phyloP scores from a whole-genome alignment of 2,329 filamentous ascomycete genomes.

The Neoarthrinium moseri region DNA sequence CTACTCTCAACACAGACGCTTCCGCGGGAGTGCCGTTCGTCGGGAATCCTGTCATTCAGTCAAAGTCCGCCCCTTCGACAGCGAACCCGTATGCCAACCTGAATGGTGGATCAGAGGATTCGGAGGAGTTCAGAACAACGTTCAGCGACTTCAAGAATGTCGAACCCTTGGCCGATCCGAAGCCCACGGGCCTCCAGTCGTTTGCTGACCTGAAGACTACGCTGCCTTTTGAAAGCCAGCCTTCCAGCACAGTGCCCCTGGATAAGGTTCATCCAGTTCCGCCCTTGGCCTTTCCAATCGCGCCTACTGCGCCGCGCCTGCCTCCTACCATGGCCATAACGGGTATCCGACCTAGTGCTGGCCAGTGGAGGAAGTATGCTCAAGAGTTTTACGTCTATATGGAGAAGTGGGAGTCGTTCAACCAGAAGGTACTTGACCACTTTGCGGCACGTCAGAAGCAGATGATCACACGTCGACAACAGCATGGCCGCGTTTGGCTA shows the following conservation, averaged over 20 bases:
- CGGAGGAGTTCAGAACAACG: constrained; percentile 52
- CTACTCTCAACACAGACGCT: constrained; percentile 18
- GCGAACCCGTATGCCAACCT: constrained; percentile 24
- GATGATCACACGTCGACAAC: constrained; percentile 34
- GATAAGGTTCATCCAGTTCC: constrained; percentile 29
- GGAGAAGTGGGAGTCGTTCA: constrained; percentile 48
- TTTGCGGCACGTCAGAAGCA: constrained; percentile 50
- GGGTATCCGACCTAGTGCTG: constrained; percentile 40
- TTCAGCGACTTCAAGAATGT: constrained; percentile 56
- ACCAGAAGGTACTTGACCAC: constrained; percentile 53
- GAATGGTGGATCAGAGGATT: constrained; percentile 55
- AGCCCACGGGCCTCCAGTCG: constrained; percentile 47
- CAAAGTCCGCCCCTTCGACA: constrained; percentile 12
- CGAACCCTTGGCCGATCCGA: constrained; percentile 49
- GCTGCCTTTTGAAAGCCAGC: constrained; percentile 55
- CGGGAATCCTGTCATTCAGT: constrained; percentile 16
- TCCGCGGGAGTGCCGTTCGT: constrained; percentile 20
- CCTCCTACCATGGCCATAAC: constrained; percentile 41
- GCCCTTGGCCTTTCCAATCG: constrained; percentile 43
- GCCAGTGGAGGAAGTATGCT: constrained; percentile 50
- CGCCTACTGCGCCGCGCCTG: constrained; percentile 49
- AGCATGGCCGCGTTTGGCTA: constrained; percentile 46
- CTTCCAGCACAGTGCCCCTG: constrained; percentile 40
- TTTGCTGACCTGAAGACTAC: constrained; percentile 55
- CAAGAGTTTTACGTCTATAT: constrained; percentile 55